Evolutionary conservation across 306 rosid species (phyloP), one percentile per base, ranked within the genome.

Genomic region (Lagenaria siceraria): DNA sequence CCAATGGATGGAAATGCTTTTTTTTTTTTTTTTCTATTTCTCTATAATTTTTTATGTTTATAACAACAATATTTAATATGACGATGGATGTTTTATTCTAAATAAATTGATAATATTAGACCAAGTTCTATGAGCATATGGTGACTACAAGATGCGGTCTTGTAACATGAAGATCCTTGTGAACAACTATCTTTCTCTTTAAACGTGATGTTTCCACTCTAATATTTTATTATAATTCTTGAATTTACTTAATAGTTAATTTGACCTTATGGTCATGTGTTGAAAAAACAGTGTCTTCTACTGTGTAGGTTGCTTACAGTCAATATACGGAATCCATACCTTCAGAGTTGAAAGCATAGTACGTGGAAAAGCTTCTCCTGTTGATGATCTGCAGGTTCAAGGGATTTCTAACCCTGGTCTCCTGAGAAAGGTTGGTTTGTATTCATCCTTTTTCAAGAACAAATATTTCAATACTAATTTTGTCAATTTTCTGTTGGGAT

Each of bases 341-440:
- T 85, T 92, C 78, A 81, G 98, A 85, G 62, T 94, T 85, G 96
- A 91, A 86, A 92, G 97, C 78, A 89, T 90, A 83, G 93, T 90
- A 36, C 76, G 24, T 78, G 96, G 97, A 79, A 92, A 87, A 87
- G 93, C 98, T 19, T 87, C 98, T 53, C 87, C 88, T 48, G 93
- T 92, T 33, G 98, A 94, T 89, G 95, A 87, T 79, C 82, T 94
- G 76, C 97, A 87, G 86, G 78, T 92, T 86, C 98, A 90, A 81
- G 98, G 98, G 75, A 82, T 94, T 87, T 89, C 86, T 53, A 84
- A 92, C 60, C 96, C 97, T 79, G 82, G 82, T 81, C 62, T 73
- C 76, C 80, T 94, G 86, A 90, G 93, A 82, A 92, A 92, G 97
- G 98, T 92, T 68, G 69, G 69, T 61, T 40, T 31, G 60, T 58